Percentiles rank a stretch among this genome's conserved stretches.
phyloP scores from a whole-genome alignment of 441 rosid genomes.

The Daphne laureola region DNA sequence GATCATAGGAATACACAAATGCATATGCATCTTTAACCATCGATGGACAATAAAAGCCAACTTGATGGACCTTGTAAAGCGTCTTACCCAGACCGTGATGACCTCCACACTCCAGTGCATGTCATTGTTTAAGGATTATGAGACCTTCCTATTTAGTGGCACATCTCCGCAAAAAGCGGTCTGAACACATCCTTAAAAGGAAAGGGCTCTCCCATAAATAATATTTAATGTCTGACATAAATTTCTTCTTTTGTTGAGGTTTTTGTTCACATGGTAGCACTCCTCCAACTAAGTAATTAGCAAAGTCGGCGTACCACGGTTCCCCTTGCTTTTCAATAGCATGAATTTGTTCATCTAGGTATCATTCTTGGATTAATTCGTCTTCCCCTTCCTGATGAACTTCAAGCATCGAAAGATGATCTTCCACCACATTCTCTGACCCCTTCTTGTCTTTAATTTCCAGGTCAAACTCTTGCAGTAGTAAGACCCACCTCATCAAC shows the following conservation, averaged over 20 bases:
- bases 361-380: neutral
- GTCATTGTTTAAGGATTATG: neutral
- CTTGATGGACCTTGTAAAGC: neutral
- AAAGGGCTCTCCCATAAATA: neutral
- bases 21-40: too few species aligned
- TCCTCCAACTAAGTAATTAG: neutral
- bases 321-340: neutral
- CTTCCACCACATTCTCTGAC: neutral
- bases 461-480: neutral
- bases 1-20: too few species aligned
- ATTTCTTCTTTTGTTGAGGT: neutral
- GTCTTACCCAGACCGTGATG: neutral
- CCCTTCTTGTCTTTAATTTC: slow-evolving; percentile 3
- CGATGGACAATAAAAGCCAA: too few species aligned
- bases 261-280: neutral
- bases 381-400: neutral
- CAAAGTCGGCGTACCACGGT: neutral
- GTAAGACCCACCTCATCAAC: neutral
- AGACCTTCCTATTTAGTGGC: neutral
- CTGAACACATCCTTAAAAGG: neutral
- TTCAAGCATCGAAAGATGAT: neutral
- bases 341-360: neutral
- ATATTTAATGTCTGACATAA: neutral
- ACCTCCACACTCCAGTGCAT: neutral
- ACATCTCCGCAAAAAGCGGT: neutral